Conservation (phyloP, 2,329 filamentous ascomycete genomes). For the Fusarium liriodendri region DNA sequence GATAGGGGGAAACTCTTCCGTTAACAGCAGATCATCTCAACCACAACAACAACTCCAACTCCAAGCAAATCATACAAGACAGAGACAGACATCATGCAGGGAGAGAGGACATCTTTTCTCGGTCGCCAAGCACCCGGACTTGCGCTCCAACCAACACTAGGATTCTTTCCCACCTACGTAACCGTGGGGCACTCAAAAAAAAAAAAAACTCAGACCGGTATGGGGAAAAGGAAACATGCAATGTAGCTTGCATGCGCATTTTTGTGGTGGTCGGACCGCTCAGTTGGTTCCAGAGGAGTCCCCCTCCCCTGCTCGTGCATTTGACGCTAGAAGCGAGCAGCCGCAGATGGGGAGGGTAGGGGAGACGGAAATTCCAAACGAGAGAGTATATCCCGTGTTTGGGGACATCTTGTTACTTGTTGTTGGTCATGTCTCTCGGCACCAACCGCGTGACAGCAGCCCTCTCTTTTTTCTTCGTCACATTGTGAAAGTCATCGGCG, state of each 20-base stretch:
- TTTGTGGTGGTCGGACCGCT: not conserved
- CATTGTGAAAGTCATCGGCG: not conserved
- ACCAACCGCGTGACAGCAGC: conserved; percentile 1
- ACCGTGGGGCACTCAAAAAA: not conserved
- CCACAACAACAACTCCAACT: not conserved
- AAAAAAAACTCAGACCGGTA: conserved; percentile 30
- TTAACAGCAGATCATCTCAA: not conserved
- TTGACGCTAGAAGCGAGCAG: conserved; percentile 5
- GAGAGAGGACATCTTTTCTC: conserved; percentile 14
- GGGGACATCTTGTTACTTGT: not conserved
- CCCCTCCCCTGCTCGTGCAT: conserved; percentile 7
- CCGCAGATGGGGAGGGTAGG: conserved; percentile 3
- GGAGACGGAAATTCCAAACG: conserved; percentile 1
- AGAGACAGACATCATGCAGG: conserved; percentile 10
- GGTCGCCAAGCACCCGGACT: not conserved
- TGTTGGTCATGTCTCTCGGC: not conserved
- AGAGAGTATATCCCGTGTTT: not conserved
- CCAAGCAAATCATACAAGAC: not conserved
- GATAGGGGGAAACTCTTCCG: not conserved
- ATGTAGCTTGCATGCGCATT: not conserved
- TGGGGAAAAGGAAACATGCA: conserved; percentile 10
- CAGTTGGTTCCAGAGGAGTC: conserved; percentile 15
- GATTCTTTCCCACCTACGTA: conserved; percentile 12
- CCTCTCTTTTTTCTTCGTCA: not conserved
- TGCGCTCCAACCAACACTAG: conserved; percentile 13